Evolutionary conservation across 2,329 filamentous ascomycete genomes (phyloP), one percentile per base, ranked within the genome.

Genomic region (Proliferodiscus dingleyae): DNA sequence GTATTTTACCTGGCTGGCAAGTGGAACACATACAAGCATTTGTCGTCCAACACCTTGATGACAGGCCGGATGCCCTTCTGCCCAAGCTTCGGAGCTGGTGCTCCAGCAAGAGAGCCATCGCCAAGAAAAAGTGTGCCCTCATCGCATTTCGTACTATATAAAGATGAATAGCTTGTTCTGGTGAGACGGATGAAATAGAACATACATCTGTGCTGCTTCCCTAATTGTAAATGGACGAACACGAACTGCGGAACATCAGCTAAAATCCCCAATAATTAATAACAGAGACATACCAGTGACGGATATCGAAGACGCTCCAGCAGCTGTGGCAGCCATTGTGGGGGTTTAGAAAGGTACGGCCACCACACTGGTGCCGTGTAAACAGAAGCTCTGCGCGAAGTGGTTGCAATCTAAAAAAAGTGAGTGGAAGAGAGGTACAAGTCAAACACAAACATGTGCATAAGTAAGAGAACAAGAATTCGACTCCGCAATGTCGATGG

Each of bases 21-120:
- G 43, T 22, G 30, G 33, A 15, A 36, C 41, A 75, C 88, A 58
- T 78, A 97, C 93, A 98, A 71, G 71, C 93, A 97, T 61, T 87
- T 87, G 64, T 96, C 90, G 63, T 98, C 94, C 43, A 98, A 79
- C 16, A 98, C 90, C 68, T 96, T 97, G 69, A 98, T 87, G 43
- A 98, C 89, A 1, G 88, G 83, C 59, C 90, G 78, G 46, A 98
- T 82, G 6, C 94, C 93, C 61, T 90, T 89, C 58, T 87, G 82
- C 50, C 85, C 81, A 24, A 95, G 77, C 63, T 91, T 95, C 1
- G 90, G 90, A 1, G 88, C 78, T 1, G 91, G 89, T 11, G 78
- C 83, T 37, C 81, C 86, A n/a, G 93, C 93, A 46, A 98, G 75
- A 15, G 91, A 97, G 49, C 93, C 93, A 66, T 98, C 93, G 50